phyloP scores from a whole-genome alignment of 768 basidiomycete species.

The Antrodiella citrinella region DNA sequence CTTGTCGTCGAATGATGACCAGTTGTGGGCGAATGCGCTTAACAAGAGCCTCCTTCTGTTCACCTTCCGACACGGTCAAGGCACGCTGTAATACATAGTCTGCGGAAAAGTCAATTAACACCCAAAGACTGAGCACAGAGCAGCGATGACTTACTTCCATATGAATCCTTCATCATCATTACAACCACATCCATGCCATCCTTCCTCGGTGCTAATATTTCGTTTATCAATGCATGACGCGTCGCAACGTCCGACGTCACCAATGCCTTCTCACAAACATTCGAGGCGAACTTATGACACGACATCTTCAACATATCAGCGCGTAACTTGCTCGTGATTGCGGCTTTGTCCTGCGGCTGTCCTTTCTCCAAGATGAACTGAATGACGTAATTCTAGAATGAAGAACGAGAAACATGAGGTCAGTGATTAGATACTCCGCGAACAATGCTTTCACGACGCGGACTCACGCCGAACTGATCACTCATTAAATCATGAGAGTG shows the following conservation, averaged over 20 bases:
- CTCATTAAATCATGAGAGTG: conserved; percentile 69
- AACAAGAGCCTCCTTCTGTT: conserved; percentile 63
- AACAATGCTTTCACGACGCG: background rate
- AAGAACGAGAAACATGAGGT: conserved; percentile 11
- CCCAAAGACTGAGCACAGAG: background rate
- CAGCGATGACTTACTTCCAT: conserved; percentile 55
- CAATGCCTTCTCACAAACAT: conserved; percentile 91
- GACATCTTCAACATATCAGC: conserved; percentile 77
- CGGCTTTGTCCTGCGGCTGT: conserved; percentile 53
- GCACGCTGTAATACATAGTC: conserved; percentile 86
- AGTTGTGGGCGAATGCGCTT: conserved; percentile 60
- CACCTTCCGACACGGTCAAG: conserved; percentile 55
- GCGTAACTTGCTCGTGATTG: conserved; percentile 59
- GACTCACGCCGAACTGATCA: conserved; percentile 82
- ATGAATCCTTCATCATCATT: conserved; percentile 81
- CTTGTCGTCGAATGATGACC: conserved; percentile 59
- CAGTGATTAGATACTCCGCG: background rate
- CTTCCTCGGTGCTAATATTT: conserved; percentile 59
- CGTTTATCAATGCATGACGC: conserved; percentile 67
- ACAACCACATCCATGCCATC: conserved; percentile 64
- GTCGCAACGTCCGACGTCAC: conserved; percentile 54
- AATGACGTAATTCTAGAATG: conserved; percentile 79
- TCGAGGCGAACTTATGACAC: conserved; percentile 89
- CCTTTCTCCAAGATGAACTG: conserved; percentile 90
- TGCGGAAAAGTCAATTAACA: conserved; percentile 20